A percentile compares a stretch with the other conserved stretches of the same genome.
phyloP scores from a whole-genome alignment of 83 land plant species.

The Picea abies region DNA sequence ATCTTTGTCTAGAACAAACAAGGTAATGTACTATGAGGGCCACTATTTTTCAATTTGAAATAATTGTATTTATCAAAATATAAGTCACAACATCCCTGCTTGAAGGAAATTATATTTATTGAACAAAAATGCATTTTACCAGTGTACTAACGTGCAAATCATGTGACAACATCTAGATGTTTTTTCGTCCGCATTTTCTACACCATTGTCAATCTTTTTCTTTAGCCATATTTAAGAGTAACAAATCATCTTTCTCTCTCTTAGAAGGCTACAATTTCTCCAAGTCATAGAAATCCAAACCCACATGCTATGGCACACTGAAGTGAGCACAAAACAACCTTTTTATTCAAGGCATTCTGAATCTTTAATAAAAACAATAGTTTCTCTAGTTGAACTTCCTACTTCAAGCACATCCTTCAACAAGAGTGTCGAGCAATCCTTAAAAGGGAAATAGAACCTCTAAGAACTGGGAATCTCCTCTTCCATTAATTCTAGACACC shows the following conservation, averaged over 20 bases:
- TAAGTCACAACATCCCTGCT: no score
- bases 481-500: slow-evolving; percentile 26
- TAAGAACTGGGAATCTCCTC: not conserved
- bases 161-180: slow-evolving; percentile 13
- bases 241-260: slow-evolving; percentile 3
- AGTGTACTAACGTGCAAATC: not conserved
- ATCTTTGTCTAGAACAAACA: no score
- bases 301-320: slow-evolving; percentile 24
- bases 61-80: no score
- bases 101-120: no score
- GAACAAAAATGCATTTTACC: not conserved
- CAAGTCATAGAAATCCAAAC: slow-evolving; percentile 22
- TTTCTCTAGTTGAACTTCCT: no score
- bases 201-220: slow-evolving; percentile 10
- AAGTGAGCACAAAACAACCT: slow-evolving; percentile 24
- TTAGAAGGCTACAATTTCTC: slow-evolving; percentile 3
- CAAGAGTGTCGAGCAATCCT: no score
- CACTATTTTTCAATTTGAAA: no score
- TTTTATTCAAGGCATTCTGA: slow-evolving; percentile 16
- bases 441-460: not conserved
- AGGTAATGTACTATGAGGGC: no score
- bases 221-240: not conserved
- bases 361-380: no score
- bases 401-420: no score
- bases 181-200: not conserved